These are phyloP conservation scores for Hyaloperonospora arabidopsidis DNA, from an alignment of 352 stramenopile genomes.

Conservation along the genomic window DNA sequence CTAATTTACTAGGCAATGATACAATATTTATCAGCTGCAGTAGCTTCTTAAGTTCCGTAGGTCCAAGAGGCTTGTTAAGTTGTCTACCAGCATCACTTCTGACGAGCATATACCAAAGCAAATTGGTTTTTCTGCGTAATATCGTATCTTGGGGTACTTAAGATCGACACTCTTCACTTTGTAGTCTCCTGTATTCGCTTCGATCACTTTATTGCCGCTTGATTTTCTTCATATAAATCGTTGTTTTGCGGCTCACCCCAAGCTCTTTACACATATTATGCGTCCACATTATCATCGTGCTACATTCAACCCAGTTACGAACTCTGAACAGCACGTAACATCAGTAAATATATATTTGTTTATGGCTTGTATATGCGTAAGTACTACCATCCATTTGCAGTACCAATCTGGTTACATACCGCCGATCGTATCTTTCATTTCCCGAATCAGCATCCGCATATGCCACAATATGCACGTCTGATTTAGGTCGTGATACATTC, in stretches of 20 bases:
- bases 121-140: background rate
- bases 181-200: background rate
- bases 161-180: slow-evolving; percentile 3
- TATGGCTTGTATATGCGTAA: slow-evolving; percentile 6
- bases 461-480: slow-evolving; percentile 1
- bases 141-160: slow-evolving; percentile 1
- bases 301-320: slow-evolving; percentile 8
- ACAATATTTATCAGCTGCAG: slow-evolving; percentile 1
- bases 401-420: slow-evolving; percentile 6
- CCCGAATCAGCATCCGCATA: slow-evolving; percentile 7
- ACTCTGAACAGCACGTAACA: slow-evolving; percentile 7
- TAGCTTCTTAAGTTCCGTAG: slow-evolving; percentile 1
- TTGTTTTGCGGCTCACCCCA: background rate
- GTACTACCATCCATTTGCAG: slow-evolving; percentile 8
- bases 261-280: slow-evolving; percentile 8
- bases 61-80: slow-evolving; percentile 1
- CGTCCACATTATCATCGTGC: slow-evolving; percentile 8
- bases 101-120: background rate
- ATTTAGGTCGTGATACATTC: no score
- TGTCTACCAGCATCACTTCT: background rate
- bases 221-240: background rate
- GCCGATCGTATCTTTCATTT: slow-evolving; percentile 11
- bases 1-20: no score
- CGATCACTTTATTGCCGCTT: slow-evolving; percentile 3
- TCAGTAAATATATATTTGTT: slow-evolving; percentile 4